Evolutionary conservation across 208 protist genomes (phyloP).

Genomic region (Plasmodiophora brassicae): DNA sequence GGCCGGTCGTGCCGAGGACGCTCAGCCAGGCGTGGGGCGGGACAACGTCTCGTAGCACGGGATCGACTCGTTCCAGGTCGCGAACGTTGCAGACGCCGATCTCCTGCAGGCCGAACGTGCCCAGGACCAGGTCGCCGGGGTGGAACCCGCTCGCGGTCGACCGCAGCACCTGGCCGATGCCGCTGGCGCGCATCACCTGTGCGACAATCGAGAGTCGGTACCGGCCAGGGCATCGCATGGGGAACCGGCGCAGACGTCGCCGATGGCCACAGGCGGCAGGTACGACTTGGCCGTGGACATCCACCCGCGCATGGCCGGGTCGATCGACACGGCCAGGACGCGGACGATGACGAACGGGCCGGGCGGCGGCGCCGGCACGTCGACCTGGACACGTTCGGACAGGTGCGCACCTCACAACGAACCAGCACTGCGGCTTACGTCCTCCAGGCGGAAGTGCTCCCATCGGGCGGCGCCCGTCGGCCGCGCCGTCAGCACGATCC

Average conservation of each 20-base stretch:
- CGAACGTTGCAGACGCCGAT: background rate
- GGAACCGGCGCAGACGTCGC: background rate
- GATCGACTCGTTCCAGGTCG: background rate
- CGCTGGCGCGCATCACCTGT: background rate
- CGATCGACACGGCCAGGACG: background rate
- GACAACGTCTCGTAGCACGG: background rate
- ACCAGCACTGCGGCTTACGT: background rate
- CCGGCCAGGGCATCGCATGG: too few relatives aligned
- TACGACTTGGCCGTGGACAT: background rate
- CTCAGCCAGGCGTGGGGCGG: background rate
- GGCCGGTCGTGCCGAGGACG: slow-evolving; percentile 2
- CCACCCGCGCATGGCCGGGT: background rate
- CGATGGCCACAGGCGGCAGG: background rate
- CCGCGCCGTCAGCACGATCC: background rate
- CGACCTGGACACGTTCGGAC: background rate
- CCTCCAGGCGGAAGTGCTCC: background rate
- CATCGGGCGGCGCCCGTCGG: background rate
- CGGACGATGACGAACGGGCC: background rate
- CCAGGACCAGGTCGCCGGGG: background rate
- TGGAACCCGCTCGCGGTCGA: background rate
- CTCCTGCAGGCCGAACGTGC: background rate
- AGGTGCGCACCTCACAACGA: background rate
- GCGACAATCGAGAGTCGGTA: too few relatives aligned
- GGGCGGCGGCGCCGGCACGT: background rate
- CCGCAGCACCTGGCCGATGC: background rate